Base-by-base conservation (phyloP, 176 grass and related monocot genomes). In the Aegilops longissima region DNA sequence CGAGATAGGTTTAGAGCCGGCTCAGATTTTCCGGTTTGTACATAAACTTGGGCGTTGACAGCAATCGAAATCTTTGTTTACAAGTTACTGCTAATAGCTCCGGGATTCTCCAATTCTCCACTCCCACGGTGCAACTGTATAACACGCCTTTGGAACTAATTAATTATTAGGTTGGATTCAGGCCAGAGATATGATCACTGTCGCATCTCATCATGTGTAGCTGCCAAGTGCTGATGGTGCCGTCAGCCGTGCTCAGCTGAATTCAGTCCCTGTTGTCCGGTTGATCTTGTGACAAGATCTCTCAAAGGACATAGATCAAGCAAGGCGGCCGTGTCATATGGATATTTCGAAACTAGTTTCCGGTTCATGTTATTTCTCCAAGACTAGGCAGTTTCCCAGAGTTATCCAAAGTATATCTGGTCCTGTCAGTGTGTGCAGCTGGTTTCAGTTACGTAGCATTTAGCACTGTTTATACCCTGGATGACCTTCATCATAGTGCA, bases 61-160 rank as follows among this genome's bases (percentile, higher is more conserved):
- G 31, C 8, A 38, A 24, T 61, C 13, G 23, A 63, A 63, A 17
- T 21, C 70, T 14, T 17, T 5, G 16, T 59, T 61, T 12, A 34
- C 17, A 68, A 47, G 36, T 62, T 71, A 18, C 61, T 29, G 27
- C 72, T 13, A 17, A 12, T 27, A 35, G 80, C 64, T 71, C 21
- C 11, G n/a, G 84, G 67, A 56, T 90, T 69, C 68, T 40, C 18
- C 38, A 62, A 62, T 35, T 83, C 6, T 70, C 38, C 38, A 25
- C 68, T 62, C 9, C 44, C 24, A 3, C 39, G 9, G 18, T 66
- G 4, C 33, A 20, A 25, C 6, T 47, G 71, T 27, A 58, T 59
- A 59, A 3, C 56, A 59, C 18, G 6, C 56, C 20, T 59, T 21
- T 58, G 54, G 54, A 21, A 59, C 18, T 59, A 59, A 0, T 20